These are phyloP conservation scores for Monosporozyma unispora DNA, from an alignment of 805 yeast species.

Conservation along the genomic window DNA sequence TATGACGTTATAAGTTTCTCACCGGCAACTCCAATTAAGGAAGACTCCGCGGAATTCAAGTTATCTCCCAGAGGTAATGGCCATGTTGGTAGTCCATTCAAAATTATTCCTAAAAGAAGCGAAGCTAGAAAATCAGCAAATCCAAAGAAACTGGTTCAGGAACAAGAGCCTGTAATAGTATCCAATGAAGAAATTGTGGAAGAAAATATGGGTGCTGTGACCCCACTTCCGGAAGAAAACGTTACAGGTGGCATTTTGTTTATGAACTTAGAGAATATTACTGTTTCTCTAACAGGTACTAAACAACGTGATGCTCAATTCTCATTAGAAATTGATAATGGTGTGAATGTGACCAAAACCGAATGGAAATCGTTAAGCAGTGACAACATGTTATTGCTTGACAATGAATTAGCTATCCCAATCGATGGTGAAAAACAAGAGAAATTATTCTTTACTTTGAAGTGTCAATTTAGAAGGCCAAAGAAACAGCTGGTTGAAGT, in stretches of 20 bases:
- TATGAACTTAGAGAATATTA: slow-evolving; percentile 40
- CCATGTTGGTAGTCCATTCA: slow-evolving; percentile 26
- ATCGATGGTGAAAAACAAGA: slow-evolving; percentile 30
- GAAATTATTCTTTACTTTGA: slow-evolving; percentile 64
- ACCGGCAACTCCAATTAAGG: slow-evolving; percentile 8
- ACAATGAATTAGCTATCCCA: slow-evolving; percentile 65
- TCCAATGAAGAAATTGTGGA: not conserved
- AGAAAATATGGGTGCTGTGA: not conserved
- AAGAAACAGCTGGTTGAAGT: slow-evolving; percentile 49
- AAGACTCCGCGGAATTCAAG: not conserved
- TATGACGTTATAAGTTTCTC: not conserved
- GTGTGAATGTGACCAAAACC: slow-evolving; percentile 69
- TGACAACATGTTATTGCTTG: slow-evolving; percentile 32
- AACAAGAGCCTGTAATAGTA: not conserved
- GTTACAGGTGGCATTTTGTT: slow-evolving; percentile 42
- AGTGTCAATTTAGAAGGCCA: slow-evolving; percentile 45
- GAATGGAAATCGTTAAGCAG: slow-evolving; percentile 34
- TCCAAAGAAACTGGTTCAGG: not conserved
- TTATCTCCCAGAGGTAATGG: not conserved
- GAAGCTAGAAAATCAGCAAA: not conserved
- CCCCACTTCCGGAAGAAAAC: not conserved
- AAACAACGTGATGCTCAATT: slow-evolving; percentile 39
- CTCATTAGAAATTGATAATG: slow-evolving; percentile 59
- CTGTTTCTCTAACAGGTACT: slow-evolving; percentile 41
- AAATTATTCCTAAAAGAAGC: slow-evolving; percentile 12